A percentile compares a stretch with the other conserved stretches of the same genome.
Evolutionary conservation across 179 eudicot species (phyloP).

Genomic region (Beta lomatogona): DNA sequence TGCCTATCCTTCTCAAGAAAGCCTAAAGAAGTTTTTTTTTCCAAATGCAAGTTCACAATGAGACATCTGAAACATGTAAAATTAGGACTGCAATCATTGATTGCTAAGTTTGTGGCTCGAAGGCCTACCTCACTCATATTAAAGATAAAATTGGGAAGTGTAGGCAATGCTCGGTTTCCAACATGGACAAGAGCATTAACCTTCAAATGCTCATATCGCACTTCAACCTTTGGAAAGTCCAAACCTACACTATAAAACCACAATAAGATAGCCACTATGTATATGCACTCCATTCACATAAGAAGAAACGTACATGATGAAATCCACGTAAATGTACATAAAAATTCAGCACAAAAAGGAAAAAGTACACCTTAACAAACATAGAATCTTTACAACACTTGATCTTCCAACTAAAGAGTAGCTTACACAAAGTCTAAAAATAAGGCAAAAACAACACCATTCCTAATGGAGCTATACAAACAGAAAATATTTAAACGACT

Average conservation of each 20-base stretch:
- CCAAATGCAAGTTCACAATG: constrained; percentile 18
- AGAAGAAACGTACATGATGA: background rate
- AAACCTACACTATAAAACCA: constrained; percentile 65
- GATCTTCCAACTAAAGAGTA: background rate
- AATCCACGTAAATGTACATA: background rate
- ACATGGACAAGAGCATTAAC: constrained; percentile 79
- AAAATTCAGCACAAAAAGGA: background rate
- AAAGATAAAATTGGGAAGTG: constrained; percentile 74
- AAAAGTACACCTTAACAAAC: background rate
- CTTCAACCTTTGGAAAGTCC: constrained; percentile 81
- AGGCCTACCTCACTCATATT: constrained; percentile 75
- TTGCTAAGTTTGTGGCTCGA: background rate
- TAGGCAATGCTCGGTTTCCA: constrained; percentile 93
- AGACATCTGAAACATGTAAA: background rate
- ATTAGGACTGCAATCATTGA: background rate
- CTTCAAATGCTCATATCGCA: constrained; percentile 72
- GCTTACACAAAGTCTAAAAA: background rate
- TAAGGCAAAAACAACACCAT: background rate
- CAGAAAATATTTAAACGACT: background rate
- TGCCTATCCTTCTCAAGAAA: constrained; percentile 56
- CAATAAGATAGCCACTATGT: constrained; percentile 24
- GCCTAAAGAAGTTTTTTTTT: constrained; percentile 39
- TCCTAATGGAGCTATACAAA: background rate
- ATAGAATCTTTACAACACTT: background rate
- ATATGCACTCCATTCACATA: constrained; percentile 3